A percentile compares a stretch with the other conserved stretches of the same genome.
These are phyloP conservation scores for Cercospora janseana DNA, from an alignment of 2,329 filamentous ascomycete species.

Conservation along the genomic window DNA sequence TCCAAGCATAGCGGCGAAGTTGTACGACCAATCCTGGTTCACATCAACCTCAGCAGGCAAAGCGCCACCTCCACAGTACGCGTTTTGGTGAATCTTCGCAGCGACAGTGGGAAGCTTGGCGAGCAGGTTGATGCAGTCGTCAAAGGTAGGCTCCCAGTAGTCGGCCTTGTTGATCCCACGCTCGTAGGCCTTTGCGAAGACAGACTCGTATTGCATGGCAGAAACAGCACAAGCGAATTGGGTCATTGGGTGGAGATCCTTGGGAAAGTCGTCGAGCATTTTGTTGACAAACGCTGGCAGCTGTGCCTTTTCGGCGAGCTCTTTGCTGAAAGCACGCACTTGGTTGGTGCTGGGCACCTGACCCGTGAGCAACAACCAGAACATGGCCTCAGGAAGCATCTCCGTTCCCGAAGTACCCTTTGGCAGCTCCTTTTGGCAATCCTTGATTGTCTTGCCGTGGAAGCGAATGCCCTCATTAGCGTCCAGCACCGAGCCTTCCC, in stretches of 20 bases:
- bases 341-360: constrained; percentile 81
- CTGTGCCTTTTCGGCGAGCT: constrained; percentile 80
- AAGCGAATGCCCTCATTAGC: constrained; percentile 97
- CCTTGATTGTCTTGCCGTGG: constrained; percentile 96
- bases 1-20: constrained; percentile 94
- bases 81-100: constrained; percentile 94
- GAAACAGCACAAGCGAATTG: constrained; percentile 94
- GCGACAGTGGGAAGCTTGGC: constrained; percentile 96
- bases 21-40: constrained; percentile 95
- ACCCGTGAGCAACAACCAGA: constrained; percentile 95
- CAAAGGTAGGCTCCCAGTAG: constrained; percentile 98
- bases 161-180: constrained; percentile 88
- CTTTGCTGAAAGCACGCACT: constrained; percentile 75
- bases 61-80: constrained; percentile 71
- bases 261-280: constrained; percentile 87
- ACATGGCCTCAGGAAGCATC: constrained; percentile 99
- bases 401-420: constrained; percentile 90
- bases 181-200: constrained; percentile 92
- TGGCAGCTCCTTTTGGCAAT: constrained; percentile 89
- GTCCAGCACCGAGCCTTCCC: constrained; percentile 96
- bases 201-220: constrained; percentile 90
- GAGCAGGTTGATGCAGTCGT: constrained; percentile 88
- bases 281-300: constrained; percentile 80
- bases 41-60: constrained; percentile 74
- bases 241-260: constrained; percentile 94